These are phyloP conservation scores for Leucocoprinus sp. DNA, from an alignment of 768 basidiomycete genomes.

Conservation along the genomic window DNA sequence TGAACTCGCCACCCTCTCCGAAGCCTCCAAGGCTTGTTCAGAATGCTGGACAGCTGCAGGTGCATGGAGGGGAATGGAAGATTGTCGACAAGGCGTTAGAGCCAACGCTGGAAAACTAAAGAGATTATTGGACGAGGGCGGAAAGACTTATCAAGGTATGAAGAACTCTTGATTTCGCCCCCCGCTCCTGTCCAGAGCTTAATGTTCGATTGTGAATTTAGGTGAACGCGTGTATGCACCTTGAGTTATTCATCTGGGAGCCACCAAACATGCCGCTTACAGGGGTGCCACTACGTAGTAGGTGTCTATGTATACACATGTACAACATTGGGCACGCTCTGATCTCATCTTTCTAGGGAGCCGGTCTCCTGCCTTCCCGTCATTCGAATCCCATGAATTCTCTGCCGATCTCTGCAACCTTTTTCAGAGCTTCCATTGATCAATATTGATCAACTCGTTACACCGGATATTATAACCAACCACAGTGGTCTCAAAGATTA, in stretches of 20 bases:
- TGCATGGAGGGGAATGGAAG: conserved; percentile 60
- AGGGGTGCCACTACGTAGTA: no score
- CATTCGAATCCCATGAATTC: no score
- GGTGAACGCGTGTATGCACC: conserved; percentile 32
- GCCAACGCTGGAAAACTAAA: conserved; percentile 56
- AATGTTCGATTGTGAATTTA: conserved; percentile 14
- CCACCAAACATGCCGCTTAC: no score
- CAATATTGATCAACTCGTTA: no score
- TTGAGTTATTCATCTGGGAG: conserved; percentile 13
- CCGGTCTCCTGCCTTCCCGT: no score
- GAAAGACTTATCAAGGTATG: conserved; percentile 39
- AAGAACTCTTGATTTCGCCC: conserved; percentile 4
- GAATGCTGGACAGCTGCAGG: conserved; percentile 75
- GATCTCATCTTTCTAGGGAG: no score
- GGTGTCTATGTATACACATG: no score
- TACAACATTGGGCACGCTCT: no score
- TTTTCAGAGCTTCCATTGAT: no score
- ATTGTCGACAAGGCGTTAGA: conserved; percentile 53
- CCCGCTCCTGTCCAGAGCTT: neutral
- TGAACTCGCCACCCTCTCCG: conserved; percentile 69
- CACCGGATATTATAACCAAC: no score
- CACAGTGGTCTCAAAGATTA: no score
- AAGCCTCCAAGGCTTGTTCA: conserved; percentile 61
- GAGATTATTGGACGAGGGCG: conserved; percentile 46
- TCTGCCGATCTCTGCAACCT: no score